Base-by-base conservation (phyloP, 306 rosid genomes). In the Luffa aegyptiaca region DNA sequence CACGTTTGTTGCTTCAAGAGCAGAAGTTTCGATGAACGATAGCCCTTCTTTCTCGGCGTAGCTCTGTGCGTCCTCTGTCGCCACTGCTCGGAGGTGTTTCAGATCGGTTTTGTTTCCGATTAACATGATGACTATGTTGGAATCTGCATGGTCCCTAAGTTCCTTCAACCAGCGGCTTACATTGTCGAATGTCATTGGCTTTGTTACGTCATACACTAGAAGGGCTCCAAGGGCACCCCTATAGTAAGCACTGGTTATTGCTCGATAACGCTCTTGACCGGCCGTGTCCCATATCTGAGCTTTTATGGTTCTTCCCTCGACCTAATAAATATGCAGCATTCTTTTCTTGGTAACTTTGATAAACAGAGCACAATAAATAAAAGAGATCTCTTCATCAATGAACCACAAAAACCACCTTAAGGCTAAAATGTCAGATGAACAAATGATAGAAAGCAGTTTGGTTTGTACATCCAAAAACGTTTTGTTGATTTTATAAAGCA, bases 281-380 rank as follows among this genome's bases (percentile, higher is more conserved):
- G 98, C 98, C 0, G 97, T 94, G 61, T 94, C 98, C 98, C 98
- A 94, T 88, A 94, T 94, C 79, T 94, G 98, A 81, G 98, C 89
- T 79, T 94, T 94, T 71, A 94, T 90, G 3, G 89, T 94, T 86
- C 92, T 89, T 83, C 97, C 97, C 83, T 94, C 98, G 13, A 95
- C 98, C 98, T 94, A 79, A 59, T 41, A 35, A 44, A 64, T 37
- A 75, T 51, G 6, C 21, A 69, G 17, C 46, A 75, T 35, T 18
- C 20, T 56, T 41, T 53, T 41, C 48, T 8, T 80, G 65, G 31
- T 26, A 55, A 51, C 58, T 75, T 52, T 12, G 35, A 52, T 49
- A 52, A 26, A 26, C 42, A 72, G 35, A 74, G 21, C 26, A 35
- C 14, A 33, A 33, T 52, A 16, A 8, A 74, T 21, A 51, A 1